These are phyloP conservation scores for Tardiomyces digboiensis DNA, from an alignment of 1,139 yeast genomes.

Conservation along the genomic window DNA sequence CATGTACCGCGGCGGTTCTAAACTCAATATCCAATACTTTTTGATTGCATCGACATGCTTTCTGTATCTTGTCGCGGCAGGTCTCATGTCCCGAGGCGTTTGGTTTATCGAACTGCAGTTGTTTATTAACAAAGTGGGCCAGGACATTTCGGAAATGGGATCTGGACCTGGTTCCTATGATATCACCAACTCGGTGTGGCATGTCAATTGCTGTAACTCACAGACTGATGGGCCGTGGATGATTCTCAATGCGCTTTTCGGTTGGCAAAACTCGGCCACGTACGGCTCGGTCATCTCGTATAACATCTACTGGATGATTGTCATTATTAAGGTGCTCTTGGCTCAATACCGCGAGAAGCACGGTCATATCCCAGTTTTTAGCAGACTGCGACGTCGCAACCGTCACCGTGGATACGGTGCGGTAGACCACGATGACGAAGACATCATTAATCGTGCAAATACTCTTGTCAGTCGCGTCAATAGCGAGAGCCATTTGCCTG, in stretches of 20 bases:
- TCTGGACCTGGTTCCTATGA: constrained; percentile 91
- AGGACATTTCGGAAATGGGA: constrained; percentile 85
- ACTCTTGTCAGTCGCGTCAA: neutral
- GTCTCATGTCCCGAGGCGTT: constrained; percentile 80
- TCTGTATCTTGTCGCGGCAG: constrained; percentile 79
- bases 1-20: constrained; percentile 61
- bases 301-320: constrained; percentile 69
- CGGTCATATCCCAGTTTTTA: constrained; percentile 22
- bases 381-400: neutral
- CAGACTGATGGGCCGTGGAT: constrained; percentile 88
- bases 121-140: constrained; percentile 61
- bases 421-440: neutral
- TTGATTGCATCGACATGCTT: constrained; percentile 73
- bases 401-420: neutral
- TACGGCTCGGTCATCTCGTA: constrained; percentile 79
- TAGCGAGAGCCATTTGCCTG: neutral
- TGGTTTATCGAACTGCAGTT: constrained; percentile 72
- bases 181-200: constrained; percentile 72
- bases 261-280: constrained; percentile 92
- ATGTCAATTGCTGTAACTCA: constrained; percentile 91
- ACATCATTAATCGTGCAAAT: neutral
- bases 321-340: constrained; percentile 44
- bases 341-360: constrained; percentile 66
- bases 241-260: constrained; percentile 76
- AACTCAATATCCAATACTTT: constrained; percentile 58